Evolutionary conservation across 164 flowering plant genomes (phyloP), one percentile per base, ranked within the genome.

Genomic region (Piper betle): DNA sequence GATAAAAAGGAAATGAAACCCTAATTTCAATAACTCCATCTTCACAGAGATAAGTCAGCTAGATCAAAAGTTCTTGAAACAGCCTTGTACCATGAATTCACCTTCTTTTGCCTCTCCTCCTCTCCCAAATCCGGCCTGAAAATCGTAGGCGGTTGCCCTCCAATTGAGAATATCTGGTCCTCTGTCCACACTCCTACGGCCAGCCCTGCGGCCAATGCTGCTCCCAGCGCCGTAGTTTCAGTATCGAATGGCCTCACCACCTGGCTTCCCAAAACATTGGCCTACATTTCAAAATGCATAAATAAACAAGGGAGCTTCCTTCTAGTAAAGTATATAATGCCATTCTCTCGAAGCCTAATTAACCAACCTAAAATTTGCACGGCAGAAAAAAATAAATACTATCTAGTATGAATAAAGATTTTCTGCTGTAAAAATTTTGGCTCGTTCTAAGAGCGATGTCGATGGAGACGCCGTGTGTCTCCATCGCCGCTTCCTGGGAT

Each of bases 151-250:
- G 68, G 70, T 38, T 68, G 72, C 65, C 77, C 77, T 4, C 50
- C 66, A 73, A 66, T 84, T n/a, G 72, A 62, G 57, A 94, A 91
- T 13, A 91, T 77, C 37, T 82, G 79, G 0, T 77, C 69, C 58
- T 81, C 84, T 10, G 69, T 86, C 96, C 95, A 94, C 6, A 91
- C 73, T 1, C 96, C 97, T 4, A 81, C 78, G 1, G 96, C 99
- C 66, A 94, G 70, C 63, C 99, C 99, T 54, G 96, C 97, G 1
- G 99, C 97, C 74, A 82, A 86, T 3, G 97, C 99, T 43, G 99
- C 97, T 60, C 99, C 99, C 16, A 91, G 85, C 7, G 97, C 95
- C 11, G 99, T 94, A 37, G 99, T 94, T 73, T 94, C 97, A 46
- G 78, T 88, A 69, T 94, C 85, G 58, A 80, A 80, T 8, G 97